Evolutionary conservation across 345 rosid genomes (phyloP).

Genomic region (Lumnitzera littorea): DNA sequence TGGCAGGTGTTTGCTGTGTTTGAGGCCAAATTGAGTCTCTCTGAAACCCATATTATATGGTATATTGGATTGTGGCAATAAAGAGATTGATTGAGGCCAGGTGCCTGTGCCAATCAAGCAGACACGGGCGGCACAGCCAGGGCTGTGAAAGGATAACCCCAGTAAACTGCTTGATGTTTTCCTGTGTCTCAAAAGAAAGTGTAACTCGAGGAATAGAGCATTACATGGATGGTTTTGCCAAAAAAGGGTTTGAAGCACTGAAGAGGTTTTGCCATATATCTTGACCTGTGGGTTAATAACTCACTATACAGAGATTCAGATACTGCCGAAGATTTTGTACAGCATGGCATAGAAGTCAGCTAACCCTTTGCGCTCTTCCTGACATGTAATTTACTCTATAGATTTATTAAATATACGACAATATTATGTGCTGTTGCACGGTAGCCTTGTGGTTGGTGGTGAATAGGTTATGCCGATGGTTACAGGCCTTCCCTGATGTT

Average conservation of each 20-base stretch:
- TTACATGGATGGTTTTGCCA: slow-evolving; percentile 41
- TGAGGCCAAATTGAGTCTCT: slow-evolving; percentile 6
- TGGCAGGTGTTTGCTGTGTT: slow-evolving; percentile 2
- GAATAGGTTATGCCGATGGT: no score
- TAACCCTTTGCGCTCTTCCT: slow-evolving; percentile 42
- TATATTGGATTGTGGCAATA: slow-evolving; percentile 24
- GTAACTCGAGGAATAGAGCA: slow-evolving; percentile 20
- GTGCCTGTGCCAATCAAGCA: slow-evolving; percentile 19
- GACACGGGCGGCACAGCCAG: slow-evolving; percentile 31
- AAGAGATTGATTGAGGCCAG: slow-evolving; percentile 9
- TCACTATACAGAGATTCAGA: slow-evolving; percentile 8
- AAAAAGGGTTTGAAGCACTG: slow-evolving; percentile 28
- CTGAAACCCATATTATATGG: slow-evolving; percentile 13
- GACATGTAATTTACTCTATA: slow-evolving; percentile 42
- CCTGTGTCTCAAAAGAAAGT: slow-evolving; percentile 19
- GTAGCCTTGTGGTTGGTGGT: slow-evolving; percentile 1
- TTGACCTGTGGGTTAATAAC: slow-evolving; percentile 12
- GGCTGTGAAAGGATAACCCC: slow-evolving; percentile 54
- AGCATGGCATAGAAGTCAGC: slow-evolving; percentile 17
- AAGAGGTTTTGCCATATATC: slow-evolving; percentile 1
- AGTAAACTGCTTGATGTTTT: slow-evolving; percentile 26
- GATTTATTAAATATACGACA: slow-evolving; percentile 2
- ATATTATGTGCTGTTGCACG: no score
- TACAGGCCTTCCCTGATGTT: no score
- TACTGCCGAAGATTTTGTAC: slow-evolving; percentile 18